These are phyloP conservation scores for Pleurotus pulmonarius DNA, from an alignment of 768 basidiomycete species.

Conservation along the genomic window DNA sequence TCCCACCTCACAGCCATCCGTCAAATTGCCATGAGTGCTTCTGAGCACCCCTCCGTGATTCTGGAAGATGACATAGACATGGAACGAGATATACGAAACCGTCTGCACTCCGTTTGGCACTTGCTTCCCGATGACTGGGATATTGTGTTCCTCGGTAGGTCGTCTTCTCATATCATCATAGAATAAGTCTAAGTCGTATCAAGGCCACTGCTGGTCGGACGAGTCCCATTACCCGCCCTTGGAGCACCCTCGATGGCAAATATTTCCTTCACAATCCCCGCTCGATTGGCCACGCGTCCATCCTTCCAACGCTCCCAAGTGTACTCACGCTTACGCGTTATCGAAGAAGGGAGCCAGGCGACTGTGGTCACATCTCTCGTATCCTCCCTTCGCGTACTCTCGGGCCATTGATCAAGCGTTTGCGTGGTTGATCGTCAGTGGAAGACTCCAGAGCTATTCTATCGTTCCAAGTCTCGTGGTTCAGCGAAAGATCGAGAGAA, in stretches of 20 bases:
- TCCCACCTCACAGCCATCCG: conserved; percentile 59
- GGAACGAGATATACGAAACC: conserved; percentile 54
- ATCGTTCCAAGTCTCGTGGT: conserved; percentile 65
- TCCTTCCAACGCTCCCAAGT: conserved; percentile 59
- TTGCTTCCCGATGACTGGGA: conserved; percentile 64
- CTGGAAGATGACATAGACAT: conserved; percentile 81
- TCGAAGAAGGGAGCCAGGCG: conserved; percentile 56
- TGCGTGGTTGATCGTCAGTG: conserved; percentile 59
- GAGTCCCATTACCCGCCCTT: conserved; percentile 47
- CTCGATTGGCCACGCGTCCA: conserved; percentile 33
- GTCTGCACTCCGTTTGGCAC: conserved; percentile 42
- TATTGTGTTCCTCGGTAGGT: conserved; percentile 65
- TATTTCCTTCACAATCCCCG: conserved; percentile 5
- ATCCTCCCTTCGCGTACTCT: conserved; percentile 72
- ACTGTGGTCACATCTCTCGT: conserved; percentile 53
- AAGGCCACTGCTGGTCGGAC: conserved; percentile 81
- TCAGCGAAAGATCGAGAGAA: conserved; percentile 55
- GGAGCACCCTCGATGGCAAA: conserved; percentile 8
- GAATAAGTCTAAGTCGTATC: not conserved
- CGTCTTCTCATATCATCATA: not conserved
- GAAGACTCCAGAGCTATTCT: conserved; percentile 55
- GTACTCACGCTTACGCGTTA: conserved; percentile 71
- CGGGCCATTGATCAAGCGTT: conserved; percentile 74
- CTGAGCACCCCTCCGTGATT: conserved; percentile 43
- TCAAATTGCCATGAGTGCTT: conserved; percentile 29